A percentile compares a stretch with the other conserved stretches of the same genome.
phyloP scores from a whole-genome alignment of 192 early-diverging fungal species.

The Phycomyces blakesleeanus region DNA sequence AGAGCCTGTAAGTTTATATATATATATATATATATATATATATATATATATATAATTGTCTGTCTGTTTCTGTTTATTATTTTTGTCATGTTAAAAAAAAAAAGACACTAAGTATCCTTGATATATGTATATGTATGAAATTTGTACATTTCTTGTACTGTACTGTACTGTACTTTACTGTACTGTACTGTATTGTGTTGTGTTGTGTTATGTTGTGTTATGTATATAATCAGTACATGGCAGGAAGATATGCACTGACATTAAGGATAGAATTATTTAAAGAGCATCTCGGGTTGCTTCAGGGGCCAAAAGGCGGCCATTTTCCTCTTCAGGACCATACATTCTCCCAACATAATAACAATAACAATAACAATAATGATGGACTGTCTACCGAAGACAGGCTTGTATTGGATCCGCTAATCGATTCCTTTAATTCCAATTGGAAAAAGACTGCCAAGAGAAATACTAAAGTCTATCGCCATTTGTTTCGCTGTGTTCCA shows the following conservation, averaged over 20 bases:
- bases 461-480: conserved; percentile 67
- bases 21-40: not conserved
- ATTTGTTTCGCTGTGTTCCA: conserved; percentile 81
- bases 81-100: too few relatives aligned
- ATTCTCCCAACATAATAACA: not conserved
- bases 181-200: too few relatives aligned
- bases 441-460: conserved; percentile 58
- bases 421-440: conserved; percentile 56
- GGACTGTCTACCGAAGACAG: conserved; percentile 18
- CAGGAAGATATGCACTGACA: conserved; percentile 64
- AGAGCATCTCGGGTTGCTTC: conserved; percentile 78
- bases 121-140: too few relatives aligned
- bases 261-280: conserved; percentile 75
- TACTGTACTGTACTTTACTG: too few relatives aligned
- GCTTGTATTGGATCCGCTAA: conserved; percentile 52
- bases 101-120: too few relatives aligned
- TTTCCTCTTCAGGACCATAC: not conserved
- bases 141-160: too few relatives aligned
- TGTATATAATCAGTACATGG: conserved; percentile 57
- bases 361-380: conserved; percentile 2
- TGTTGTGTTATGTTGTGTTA: too few relatives aligned
- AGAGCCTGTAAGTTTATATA: conserved; percentile 35
- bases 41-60: not conserved
- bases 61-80: not conserved
- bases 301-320: conserved; percentile 5